These are phyloP conservation scores for Pestalotiopsis sp. DNA, from an alignment of 2,329 filamentous ascomycete species.

Conservation along the genomic window DNA sequence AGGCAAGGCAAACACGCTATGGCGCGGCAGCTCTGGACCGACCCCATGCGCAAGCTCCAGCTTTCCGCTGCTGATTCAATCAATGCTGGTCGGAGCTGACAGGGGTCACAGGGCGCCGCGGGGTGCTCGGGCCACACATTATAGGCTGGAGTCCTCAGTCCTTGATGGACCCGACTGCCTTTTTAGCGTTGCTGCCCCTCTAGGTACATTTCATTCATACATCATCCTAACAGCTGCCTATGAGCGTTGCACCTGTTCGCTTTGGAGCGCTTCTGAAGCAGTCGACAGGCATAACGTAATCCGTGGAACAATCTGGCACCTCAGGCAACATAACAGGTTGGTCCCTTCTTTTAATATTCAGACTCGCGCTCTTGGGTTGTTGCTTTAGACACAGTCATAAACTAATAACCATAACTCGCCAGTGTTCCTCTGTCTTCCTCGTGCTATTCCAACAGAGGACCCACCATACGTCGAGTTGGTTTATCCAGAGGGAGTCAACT, in stretches of 20 bases:
- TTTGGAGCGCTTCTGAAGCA: not conserved
- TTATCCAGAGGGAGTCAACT: not conserved
- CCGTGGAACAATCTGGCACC: conserved; percentile 3
- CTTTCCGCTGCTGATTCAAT: not conserved
- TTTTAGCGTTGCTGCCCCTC: conserved; percentile 7
- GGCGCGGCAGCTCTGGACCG: conserved; percentile 31
- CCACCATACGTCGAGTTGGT: not conserved
- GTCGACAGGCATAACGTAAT: conserved; percentile 7
- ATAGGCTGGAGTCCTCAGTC: not conserved
- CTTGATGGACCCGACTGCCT: not conserved
- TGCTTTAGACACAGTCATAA: not conserved
- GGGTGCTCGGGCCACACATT: conserved; percentile 2
- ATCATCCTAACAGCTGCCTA: conserved; percentile 4
- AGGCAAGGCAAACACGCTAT: conserved; percentile 44
- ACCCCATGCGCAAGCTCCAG: not conserved
- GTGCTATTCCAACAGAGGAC: not conserved
- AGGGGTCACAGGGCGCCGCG: conserved; percentile 6
- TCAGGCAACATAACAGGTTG: not conserved
- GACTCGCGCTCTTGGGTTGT: not conserved
- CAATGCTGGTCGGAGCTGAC: conserved; percentile 1
- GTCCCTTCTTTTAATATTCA: not conserved
- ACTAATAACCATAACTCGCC: not conserved
- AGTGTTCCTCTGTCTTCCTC: not conserved
- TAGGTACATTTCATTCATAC: not conserved
- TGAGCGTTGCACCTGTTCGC: not conserved